These are phyloP conservation scores for Phytophthora sojae DNA, from an alignment of 352 stramenopile genomes.

Conservation along the genomic window DNA sequence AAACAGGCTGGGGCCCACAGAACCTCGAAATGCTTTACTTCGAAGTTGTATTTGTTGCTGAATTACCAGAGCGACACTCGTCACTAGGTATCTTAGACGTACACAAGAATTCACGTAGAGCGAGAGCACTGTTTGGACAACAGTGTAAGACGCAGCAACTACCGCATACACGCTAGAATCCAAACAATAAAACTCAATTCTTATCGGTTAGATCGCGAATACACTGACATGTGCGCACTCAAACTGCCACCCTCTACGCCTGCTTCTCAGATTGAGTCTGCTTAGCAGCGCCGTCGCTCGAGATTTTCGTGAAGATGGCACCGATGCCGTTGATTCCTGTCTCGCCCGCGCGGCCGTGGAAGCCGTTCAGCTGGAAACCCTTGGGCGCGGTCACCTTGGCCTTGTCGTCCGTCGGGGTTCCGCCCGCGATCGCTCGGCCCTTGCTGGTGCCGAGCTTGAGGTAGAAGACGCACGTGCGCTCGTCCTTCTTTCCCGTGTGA, in stretches of 20 bases:
- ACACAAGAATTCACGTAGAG: neutral
- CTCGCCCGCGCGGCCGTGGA: constrained; percentile 53
- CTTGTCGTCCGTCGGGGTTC: constrained; percentile 40
- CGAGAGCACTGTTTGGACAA: neutral
- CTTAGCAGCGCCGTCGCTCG: constrained; percentile 4
- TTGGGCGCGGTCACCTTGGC: constrained; percentile 43
- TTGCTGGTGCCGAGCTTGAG: constrained; percentile 46
- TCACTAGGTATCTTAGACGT: neutral
- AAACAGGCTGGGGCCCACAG: too few species aligned
- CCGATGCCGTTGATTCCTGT: constrained; percentile 45
- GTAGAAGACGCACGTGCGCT: constrained; percentile 53
- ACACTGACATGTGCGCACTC: neutral
- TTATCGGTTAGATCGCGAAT: neutral
- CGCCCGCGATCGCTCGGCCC: constrained; percentile 34
- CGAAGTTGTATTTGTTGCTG: too few species aligned
- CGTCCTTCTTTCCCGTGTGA: constrained; percentile 48
- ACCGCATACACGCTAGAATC: neutral
- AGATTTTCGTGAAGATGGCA: constrained; percentile 33
- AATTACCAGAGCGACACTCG: too few species aligned
- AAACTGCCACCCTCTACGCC: constrained; percentile 7
- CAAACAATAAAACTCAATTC: neutral
- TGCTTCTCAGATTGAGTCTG: constrained; percentile 19
- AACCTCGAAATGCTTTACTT: too few species aligned
- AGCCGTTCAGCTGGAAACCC: constrained; percentile 57
- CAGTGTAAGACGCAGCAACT: neutral